Evolutionary conservation across 2,329 filamentous ascomycete species (phyloP), one percentile per base, ranked within the genome.

Genomic region (Phialophora verrucosa): DNA sequence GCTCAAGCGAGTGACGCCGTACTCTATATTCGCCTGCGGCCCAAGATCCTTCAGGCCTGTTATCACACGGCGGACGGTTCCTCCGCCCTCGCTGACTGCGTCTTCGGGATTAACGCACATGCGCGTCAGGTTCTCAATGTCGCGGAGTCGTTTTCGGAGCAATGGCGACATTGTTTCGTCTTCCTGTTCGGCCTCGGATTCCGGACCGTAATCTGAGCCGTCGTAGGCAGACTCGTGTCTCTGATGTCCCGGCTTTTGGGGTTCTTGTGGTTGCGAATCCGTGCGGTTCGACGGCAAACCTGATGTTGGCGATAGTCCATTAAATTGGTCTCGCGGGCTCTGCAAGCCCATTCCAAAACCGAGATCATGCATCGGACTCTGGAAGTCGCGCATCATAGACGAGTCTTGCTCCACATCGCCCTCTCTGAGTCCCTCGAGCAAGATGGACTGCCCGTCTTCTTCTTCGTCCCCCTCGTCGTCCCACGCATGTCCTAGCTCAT

Each of bases 401-500:
- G 61, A 55, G 31, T 68, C 65, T 17, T 67, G 62, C 11, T 66
- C 67, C 11, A 63, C 54, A n/a, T 78, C 75, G 29, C 76, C 76
- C 44, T 75, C 74, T 67, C 76, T 76, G 23, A 79, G 75, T 35
- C 74, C 78, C 20, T 70, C 69, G 31, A 72, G 69, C 32, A 72
- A 71, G 55, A 59, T 70, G 11, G 76, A 79, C 59, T 83, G 82
- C 27, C 79, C 80, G 17, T 78, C 79, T 55, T 83, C 79, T 55
- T 83, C 83, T 14, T 78, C 79, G 54, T 83, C 83, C 38, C 6
- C 38, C 31, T 84, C 84, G 44, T 81, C 81, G 69, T 82, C 84
- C 80, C 83, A 86, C n/a, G 83, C 83, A 71, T 87, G 84, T 29
- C 84, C 87, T 27, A 89, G 77, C 73, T 89, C 87, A 73, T 90